Percentiles rank a stretch among this genome's conserved stretches.
These are phyloP conservation scores for Monosporascus ibericus DNA, from an alignment of 2,329 filamentous ascomycete genomes.

Conservation along the genomic window DNA sequence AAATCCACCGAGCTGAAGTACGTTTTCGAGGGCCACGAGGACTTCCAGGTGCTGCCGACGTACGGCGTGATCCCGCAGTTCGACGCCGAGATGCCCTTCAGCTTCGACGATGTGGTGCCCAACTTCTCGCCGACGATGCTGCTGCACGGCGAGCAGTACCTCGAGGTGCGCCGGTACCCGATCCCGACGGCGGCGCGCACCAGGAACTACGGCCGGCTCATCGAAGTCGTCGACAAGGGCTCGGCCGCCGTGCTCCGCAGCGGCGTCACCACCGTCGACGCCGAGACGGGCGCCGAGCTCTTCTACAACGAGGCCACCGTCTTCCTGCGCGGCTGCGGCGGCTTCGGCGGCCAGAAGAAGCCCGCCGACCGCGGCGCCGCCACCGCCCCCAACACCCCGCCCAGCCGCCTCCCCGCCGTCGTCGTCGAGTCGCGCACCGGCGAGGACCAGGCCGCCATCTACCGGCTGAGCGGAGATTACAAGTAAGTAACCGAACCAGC, in stretches of 20 bases:
- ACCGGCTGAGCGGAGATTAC: slow-evolving; percentile 88
- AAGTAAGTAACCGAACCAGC: slow-evolving; percentile 46
- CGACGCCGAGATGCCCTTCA: slow-evolving; percentile 74
- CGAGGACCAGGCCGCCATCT: slow-evolving; percentile 87
- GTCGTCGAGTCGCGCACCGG: slow-evolving; percentile 81
- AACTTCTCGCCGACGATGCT: slow-evolving; percentile 99
- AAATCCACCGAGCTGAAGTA: slow-evolving; percentile 83
- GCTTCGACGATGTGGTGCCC: slow-evolving; percentile 75
- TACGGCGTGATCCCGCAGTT: slow-evolving; percentile 96
- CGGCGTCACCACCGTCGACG: slow-evolving; percentile 77
- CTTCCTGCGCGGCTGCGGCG: slow-evolving; percentile 86
- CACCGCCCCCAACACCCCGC: slow-evolving; percentile 73
- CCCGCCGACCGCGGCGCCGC: slow-evolving; percentile 70
- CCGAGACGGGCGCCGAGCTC: slow-evolving; percentile 77
- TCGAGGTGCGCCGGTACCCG: slow-evolving; percentile 87
- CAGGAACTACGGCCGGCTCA: slow-evolving; percentile 68
- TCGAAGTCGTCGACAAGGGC: slow-evolving; percentile 96
- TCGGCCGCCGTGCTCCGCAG: slow-evolving; percentile 77
- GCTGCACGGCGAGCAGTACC: slow-evolving; percentile 96
- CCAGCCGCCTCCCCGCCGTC: slow-evolving; percentile 69
- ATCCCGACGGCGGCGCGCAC: slow-evolving; percentile 80
- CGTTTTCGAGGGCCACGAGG: slow-evolving; percentile 83
- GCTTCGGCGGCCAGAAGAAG: slow-evolving; percentile 81
- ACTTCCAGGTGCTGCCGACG: slow-evolving; percentile 93
- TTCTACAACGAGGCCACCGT: slow-evolving; percentile 97